These are phyloP conservation scores for Lipomyces spencermartinsiae DNA, from an alignment of 805 yeast species.

Conservation along the genomic window DNA sequence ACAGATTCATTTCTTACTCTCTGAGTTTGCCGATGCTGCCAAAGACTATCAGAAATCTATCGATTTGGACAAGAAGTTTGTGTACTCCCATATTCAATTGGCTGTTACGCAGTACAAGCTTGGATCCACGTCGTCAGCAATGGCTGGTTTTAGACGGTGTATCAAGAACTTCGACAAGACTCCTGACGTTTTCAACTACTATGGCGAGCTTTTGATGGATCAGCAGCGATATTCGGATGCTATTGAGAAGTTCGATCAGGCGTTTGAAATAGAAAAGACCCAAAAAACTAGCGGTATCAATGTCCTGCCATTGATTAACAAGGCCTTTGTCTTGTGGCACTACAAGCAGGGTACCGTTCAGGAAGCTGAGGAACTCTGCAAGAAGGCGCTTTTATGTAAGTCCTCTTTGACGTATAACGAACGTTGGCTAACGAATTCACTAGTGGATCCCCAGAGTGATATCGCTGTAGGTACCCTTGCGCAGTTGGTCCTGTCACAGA, in stretches of 20 bases:
- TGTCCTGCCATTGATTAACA: constrained; percentile 86
- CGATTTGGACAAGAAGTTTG: constrained; percentile 73
- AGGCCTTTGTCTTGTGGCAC: constrained; percentile 66
- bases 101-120: constrained; percentile 86
- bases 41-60: constrained; percentile 77
- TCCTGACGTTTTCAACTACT: constrained; percentile 93
- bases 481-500: constrained; percentile 84
- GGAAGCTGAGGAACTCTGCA: constrained; percentile 69
- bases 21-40: constrained; percentile 74
- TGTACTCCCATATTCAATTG: constrained; percentile 86
- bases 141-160: constrained; percentile 36
- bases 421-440: background rate
- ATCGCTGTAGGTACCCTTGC: constrained; percentile 90
- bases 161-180: constrained; percentile 78
- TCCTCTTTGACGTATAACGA: background rate
- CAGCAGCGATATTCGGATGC: constrained; percentile 75
- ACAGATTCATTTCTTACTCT: constrained; percentile 84
- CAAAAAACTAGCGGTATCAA: constrained; percentile 68
- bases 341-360: constrained; percentile 51
- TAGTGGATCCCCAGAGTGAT: constrained; percentile 83
- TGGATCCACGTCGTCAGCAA: constrained; percentile 32
- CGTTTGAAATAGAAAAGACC: constrained; percentile 72
- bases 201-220: constrained; percentile 91
- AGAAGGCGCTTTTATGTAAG: constrained; percentile 66
- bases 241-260: constrained; percentile 79